phyloP scores from a whole-genome alignment of 2,329 filamentous ascomycete genomes.

The Colletotrichum somersetense region DNA sequence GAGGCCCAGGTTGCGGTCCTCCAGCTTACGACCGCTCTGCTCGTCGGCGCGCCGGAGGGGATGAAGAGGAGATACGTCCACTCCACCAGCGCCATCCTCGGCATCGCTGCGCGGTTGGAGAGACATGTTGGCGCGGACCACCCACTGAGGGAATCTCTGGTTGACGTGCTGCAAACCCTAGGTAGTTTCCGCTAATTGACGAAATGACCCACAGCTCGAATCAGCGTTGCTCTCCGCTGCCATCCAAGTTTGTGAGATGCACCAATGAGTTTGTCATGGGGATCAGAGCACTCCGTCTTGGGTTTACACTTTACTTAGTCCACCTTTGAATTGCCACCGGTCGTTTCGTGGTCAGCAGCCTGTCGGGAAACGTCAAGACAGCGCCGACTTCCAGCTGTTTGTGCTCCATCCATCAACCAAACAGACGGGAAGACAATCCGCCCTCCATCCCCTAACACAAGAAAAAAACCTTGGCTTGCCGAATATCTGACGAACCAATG shows the following conservation, averaged over 20 bases:
- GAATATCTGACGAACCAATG: too few species aligned
- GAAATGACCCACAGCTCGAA: not conserved
- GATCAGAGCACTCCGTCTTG: not conserved
- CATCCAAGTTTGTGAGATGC: not conserved
- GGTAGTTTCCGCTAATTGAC: constrained; percentile 41
- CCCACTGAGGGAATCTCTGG: constrained; percentile 57
- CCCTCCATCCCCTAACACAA: not conserved
- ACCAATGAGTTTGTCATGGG: not conserved
- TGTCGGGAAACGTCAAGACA: not conserved
- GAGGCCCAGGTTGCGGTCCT: constrained; percentile 68
- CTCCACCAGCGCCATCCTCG: constrained; percentile 63
- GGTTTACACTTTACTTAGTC: too few species aligned
- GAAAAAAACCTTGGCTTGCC: not conserved
- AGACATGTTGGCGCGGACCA: constrained; percentile 48
- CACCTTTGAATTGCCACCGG: not conserved
- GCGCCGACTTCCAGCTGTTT: not conserved
- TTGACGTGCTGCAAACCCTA: constrained; percentile 58
- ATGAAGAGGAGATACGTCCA: constrained; percentile 64
- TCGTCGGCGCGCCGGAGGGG: constrained; percentile 60
- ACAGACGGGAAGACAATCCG: not conserved
- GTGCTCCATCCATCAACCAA: not conserved
- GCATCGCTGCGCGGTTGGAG: constrained; percentile 60
- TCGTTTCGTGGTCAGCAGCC: not conserved
- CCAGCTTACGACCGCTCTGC: constrained; percentile 67
- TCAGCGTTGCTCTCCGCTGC: not conserved